These are phyloP conservation scores for Leptographium wingfieldii DNA, from an alignment of 2,329 filamentous ascomycete genomes.

Conservation along the genomic window DNA sequence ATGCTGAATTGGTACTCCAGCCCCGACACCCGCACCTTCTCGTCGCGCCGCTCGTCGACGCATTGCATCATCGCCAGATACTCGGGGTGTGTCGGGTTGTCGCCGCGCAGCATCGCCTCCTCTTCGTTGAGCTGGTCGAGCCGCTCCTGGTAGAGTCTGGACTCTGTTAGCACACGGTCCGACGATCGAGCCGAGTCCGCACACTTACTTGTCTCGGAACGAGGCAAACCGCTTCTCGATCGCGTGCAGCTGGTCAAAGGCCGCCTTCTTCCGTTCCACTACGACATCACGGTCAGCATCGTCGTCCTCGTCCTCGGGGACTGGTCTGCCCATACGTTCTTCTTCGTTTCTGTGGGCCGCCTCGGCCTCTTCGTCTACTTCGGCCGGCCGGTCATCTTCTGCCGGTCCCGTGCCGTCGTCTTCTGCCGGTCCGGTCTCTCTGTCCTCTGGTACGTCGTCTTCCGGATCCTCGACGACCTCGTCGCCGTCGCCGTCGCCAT, in stretches of 20 bases:
- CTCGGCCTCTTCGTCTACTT: constrained; percentile 48
- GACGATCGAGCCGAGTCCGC: no score
- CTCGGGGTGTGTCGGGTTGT: constrained; percentile 70
- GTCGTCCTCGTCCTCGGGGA: neutral
- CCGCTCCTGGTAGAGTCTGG: constrained; percentile 76
- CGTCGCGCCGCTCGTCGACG: constrained; percentile 68
- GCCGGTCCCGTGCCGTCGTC: constrained; percentile 31
- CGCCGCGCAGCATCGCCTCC: constrained; percentile 46
- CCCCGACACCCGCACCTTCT: constrained; percentile 66
- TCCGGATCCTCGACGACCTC: constrained; percentile 5
- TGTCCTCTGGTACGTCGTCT: constrained; percentile 13
- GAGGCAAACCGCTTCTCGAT: constrained; percentile 84
- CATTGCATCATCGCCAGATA: constrained; percentile 82
- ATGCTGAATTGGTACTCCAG: constrained; percentile 62
- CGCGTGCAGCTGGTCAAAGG: constrained; percentile 63
- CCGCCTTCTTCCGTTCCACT: constrained; percentile 69
- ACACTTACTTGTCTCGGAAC: constrained; percentile 59
- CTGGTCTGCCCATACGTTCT: constrained; percentile 37
- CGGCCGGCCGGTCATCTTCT: constrained; percentile 43
- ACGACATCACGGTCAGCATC: constrained; percentile 9
- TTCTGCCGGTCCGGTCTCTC: constrained; percentile 20
- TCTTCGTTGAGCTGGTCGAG: constrained; percentile 67
- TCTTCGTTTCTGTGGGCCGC: constrained; percentile 48
- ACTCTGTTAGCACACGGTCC: neutral
- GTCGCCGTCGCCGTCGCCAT: constrained; percentile 5